phyloP scores from a whole-genome alignment of 2,329 filamentous ascomycete genomes.

The Venturiaceae sp. region DNA sequence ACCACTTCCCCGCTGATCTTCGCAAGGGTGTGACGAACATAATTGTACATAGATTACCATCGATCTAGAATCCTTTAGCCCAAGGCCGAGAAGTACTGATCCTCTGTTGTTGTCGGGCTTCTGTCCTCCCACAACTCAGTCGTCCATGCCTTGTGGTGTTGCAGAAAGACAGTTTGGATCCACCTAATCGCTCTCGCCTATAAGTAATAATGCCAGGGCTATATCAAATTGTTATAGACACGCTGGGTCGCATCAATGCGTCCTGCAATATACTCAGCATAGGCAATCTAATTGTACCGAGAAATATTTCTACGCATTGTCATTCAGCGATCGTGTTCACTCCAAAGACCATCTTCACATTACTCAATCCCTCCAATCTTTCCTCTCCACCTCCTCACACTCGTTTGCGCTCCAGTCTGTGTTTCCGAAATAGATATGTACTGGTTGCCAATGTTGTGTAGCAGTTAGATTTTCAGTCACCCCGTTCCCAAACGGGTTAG shows the following conservation, averaged over 20 bases:
- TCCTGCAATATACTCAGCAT: neutral
- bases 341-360: neutral
- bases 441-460: neutral
- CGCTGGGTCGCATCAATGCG: no score
- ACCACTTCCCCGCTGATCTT: neutral
- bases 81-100: neutral
- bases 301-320: no score
- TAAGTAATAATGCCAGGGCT: no score
- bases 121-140: neutral
- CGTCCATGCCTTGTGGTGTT: no score
- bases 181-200: no score
- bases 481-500: neutral
- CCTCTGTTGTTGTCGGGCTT: neutral
- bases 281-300: neutral
- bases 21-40: neutral
- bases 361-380: neutral
- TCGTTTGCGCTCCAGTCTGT: no score
- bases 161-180: no score
- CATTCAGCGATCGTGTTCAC: neutral
- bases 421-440: neutral
- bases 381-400: neutral
- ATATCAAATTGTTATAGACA: no score
- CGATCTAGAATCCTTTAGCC: neutral
- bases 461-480: neutral
- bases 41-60: neutral